Evolutionary conservation across 345 rosid genomes (phyloP).

Genomic region (Syzygium grande): DNA sequence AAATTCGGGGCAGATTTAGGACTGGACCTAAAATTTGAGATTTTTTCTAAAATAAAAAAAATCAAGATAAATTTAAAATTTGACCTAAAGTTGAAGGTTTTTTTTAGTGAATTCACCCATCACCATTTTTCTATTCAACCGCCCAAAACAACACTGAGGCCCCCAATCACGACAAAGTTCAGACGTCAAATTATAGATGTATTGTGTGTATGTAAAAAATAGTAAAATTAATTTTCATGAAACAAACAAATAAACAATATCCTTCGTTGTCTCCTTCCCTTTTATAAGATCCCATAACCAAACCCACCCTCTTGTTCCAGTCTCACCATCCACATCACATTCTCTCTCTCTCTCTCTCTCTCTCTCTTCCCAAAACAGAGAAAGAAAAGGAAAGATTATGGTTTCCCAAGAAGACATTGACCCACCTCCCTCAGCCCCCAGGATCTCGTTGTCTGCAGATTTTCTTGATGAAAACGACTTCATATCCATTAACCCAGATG

Average conservation of each 20-base stretch:
- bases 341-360: not conserved
- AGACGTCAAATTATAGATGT: not conserved
- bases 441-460: constrained; percentile 82
- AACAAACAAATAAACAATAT: not conserved
- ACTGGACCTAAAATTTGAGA: too few relatives aligned
- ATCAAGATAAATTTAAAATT: too few relatives aligned
- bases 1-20: too few relatives aligned
- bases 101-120: not conserved
- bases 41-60: too few relatives aligned
- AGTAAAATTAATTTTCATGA: not conserved
- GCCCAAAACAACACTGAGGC: not conserved
- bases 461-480: constrained; percentile 57
- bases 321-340: not conserved
- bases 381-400: constrained; percentile 9
- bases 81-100: too few relatives aligned
- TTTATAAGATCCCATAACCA: not conserved
- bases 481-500: constrained; percentile 59
- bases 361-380: not conserved
- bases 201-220: not conserved
- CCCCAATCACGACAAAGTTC: not conserved
- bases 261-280: not conserved
- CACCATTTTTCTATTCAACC: constrained; percentile 11
- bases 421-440: constrained; percentile 31
- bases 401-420: constrained; percentile 24
- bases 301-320: not conserved